Conservation (phyloP, 345 rosid genomes). For the Tarenaya hassleriana region DNA sequence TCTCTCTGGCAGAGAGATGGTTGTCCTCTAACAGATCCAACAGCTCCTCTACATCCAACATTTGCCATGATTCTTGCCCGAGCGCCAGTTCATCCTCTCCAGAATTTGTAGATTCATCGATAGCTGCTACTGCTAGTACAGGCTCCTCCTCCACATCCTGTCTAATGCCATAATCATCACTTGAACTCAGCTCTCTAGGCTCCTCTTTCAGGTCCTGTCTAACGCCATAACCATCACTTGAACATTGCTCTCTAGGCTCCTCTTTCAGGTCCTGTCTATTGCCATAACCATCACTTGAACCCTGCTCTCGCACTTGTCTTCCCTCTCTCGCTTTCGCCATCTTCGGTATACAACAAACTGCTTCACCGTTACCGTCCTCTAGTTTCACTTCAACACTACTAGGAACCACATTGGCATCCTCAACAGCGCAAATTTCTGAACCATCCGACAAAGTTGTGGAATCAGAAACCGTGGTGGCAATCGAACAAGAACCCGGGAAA, state of each 20-base stretch:
- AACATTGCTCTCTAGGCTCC: too few species aligned
- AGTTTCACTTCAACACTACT: constrained; percentile 11
- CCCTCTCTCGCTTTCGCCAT: too few species aligned
- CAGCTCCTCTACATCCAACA: constrained; percentile 59
- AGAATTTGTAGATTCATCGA: constrained; percentile 5
- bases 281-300: neutral
- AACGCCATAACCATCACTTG: too few species aligned
- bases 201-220: constrained; percentile 7
- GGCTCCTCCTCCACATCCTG: constrained; percentile 10
- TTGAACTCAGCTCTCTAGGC: neutral
- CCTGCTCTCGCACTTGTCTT: too few species aligned
- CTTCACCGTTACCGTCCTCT: constrained; percentile 26
- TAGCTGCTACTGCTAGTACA: neutral
- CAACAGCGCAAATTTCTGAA: constrained; percentile 40
- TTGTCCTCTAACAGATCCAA: constrained; percentile 25
- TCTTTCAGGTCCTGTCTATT: constrained; percentile 15
- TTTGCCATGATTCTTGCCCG: constrained; percentile 28
- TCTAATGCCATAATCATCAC: constrained; percentile 13
- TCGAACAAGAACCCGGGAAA: constrained; percentile 32
- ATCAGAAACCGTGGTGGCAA: constrained; percentile 26
- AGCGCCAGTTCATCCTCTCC: neutral
- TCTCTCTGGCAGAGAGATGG: constrained; percentile 7
- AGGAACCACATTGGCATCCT: constrained; percentile 16
- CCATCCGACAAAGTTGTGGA: constrained; percentile 24
- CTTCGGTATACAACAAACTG: neutral